These are phyloP conservation scores for Ophiosphaerella herpotricha DNA, from an alignment of 2,329 filamentous ascomycete genomes.

Conservation along the genomic window DNA sequence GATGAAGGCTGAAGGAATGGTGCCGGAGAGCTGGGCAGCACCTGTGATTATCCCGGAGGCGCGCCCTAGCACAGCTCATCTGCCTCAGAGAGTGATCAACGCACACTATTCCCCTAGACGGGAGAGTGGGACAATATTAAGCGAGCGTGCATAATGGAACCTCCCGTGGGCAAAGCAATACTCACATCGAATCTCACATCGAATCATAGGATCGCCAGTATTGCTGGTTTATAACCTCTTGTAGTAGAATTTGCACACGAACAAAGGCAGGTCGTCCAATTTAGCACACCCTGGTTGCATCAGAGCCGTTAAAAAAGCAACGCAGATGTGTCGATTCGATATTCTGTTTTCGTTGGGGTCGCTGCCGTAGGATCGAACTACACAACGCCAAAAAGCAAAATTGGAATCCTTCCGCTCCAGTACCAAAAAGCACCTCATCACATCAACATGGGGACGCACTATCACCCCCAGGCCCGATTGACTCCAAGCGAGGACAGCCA, in stretches of 20 bases:
- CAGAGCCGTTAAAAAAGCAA: constrained; percentile 14
- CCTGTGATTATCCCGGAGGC: too few species aligned
- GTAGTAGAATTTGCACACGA: not conserved
- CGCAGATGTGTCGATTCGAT: constrained; percentile 12
- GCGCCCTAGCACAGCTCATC: too few species aligned
- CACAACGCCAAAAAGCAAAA: constrained; percentile 8
- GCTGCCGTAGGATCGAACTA: constrained; percentile 4
- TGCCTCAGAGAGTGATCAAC: too few species aligned
- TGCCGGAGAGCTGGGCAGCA: too few species aligned
- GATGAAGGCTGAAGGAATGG: too few species aligned
- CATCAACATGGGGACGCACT: constrained; percentile 1
- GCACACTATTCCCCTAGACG: too few species aligned
- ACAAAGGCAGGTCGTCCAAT: constrained; percentile 8
- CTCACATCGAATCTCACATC: not conserved
- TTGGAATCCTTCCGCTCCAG: constrained; percentile 7
- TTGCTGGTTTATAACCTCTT: constrained; percentile 3
- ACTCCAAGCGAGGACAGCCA: constrained; percentile 20
- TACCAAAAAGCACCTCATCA: constrained; percentile 8
- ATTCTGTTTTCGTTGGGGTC: not conserved
- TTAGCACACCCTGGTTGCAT: constrained; percentile 13
- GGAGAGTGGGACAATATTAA: too few species aligned
- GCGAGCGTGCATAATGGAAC: not conserved
- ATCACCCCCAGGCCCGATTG: constrained; percentile 3
- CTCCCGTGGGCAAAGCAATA: not conserved
- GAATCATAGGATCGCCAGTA: not conserved